Evolutionary conservation across 306 rosid genomes (phyloP), one percentile per base, ranked within the genome.

Genomic region (Alnus glutinosa): DNA sequence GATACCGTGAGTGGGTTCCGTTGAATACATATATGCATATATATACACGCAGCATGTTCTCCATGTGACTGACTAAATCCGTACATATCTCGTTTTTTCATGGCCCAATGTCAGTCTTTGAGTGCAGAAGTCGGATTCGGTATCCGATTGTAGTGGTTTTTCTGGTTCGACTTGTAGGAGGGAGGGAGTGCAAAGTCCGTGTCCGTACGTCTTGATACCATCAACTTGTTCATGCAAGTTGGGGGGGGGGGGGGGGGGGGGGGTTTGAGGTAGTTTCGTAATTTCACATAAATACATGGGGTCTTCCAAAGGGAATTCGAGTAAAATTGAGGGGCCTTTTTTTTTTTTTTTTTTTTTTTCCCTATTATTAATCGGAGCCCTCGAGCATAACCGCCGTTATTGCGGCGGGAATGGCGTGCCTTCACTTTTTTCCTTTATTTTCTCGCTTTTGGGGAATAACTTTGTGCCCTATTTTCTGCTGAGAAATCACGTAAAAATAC

Each of bases 381-480:
- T 61, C 50, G 55, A 71, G 55, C 85, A 75, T 0, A 42, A 5
- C 89, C 86, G 88, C 97, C 95, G 91, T 80, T 85, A 84, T 88
- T 86, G 89, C 92, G 95, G 98, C 95, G 89, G 82, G 76, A 81
- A 86, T 87, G 88, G 93, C 89, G 89, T 85, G 85, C 79, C 14
- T 48, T 37, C 36, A 5, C 55, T 76, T 70, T 36, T 42, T 28
- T 1, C 34, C 46, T 75, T 71, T 42, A 9, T 47, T 5, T 49
- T 71, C 71, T 23, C 36, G 39, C 76, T 78, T 81, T 79, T 84
- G 34, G 75, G 75, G 81, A 78, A 75, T 79, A 70, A 76, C n/a
- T 79, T 74, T 74, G 62, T 48, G 57, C 73, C 57, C 74, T 71
- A 42, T 42, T 48, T 52, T 73, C 72, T 59, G 36, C 55, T 15